These are phyloP conservation scores for Melaleuca quinquenervia DNA, from an alignment of 345 rosid genomes.

Conservation along the genomic window DNA sequence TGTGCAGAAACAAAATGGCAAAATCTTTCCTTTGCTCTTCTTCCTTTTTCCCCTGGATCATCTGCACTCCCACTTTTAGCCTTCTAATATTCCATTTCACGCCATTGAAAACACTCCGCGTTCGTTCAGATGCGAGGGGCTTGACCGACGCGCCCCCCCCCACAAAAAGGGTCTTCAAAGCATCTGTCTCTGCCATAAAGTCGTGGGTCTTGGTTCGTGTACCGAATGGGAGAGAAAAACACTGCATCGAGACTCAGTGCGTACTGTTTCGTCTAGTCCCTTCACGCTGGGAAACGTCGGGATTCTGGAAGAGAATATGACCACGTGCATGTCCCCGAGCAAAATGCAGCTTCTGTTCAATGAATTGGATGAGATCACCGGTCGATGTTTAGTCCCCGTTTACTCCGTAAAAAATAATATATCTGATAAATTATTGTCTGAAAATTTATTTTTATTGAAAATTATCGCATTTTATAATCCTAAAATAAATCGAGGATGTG, in stretches of 20 bases:
- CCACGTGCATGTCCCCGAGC: not conserved
- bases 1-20: not conserved
- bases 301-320: not conserved
- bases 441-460: not conserved
- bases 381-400: not conserved
- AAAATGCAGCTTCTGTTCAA: not conserved
- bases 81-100: not conserved
- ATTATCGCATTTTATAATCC: not conserved
- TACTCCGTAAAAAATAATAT: not conserved
- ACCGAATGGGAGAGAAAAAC: not conserved
- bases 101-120: not conserved
- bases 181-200: not conserved
- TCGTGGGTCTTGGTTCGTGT: not conserved
- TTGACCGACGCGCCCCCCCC: not conserved
- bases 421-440: too few species aligned
- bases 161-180: not conserved
- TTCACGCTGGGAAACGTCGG: not conserved
- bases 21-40: not conserved
- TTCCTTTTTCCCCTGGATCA: not conserved
- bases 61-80: not conserved
- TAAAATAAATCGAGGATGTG: not conserved
- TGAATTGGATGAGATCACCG: not conserved
- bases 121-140: not conserved
- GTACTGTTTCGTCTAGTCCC: not conserved
- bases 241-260: not conserved